Conservation (phyloP, 139 green algal species). For the Chlorella sp. region DNA sequence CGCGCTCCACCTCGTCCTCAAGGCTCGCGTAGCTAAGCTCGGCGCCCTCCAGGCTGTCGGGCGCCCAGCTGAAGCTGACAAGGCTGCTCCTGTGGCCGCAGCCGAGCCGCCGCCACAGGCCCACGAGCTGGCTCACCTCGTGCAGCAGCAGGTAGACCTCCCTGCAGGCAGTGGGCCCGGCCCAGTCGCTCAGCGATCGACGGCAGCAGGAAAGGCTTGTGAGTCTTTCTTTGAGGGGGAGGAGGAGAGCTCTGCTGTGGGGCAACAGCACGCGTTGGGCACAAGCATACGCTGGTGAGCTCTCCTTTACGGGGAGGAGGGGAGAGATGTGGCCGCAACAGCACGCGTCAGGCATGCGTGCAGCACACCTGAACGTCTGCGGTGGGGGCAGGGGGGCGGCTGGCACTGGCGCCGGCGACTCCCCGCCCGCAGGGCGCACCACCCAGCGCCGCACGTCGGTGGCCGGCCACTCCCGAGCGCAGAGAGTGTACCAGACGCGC, state of each 20-base stretch:
- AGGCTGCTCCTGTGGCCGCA: conserved; percentile 23
- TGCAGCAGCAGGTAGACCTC: conserved; percentile 30
- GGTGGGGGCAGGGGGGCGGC: conserved; percentile 4
- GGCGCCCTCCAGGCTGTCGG: conserved; percentile 7
- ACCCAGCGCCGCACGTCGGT: conserved; percentile 31
- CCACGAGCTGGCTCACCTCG: conserved; percentile 2
- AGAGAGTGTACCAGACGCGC: conserved; percentile 32
- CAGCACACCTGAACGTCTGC: conserved; percentile 4
- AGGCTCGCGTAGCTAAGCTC: conserved; percentile 11
- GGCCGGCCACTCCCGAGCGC: conserved; percentile 11
- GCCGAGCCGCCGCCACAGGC: conserved; percentile 37
- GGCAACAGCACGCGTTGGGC: neutral
- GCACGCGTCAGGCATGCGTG: neutral
- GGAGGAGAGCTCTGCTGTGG: neutral
- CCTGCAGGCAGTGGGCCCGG: neutral
- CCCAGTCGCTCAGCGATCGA: neutral
- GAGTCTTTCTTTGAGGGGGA: neutral
- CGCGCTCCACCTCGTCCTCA: neutral
- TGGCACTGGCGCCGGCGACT: neutral
- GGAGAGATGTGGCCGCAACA: neutral
- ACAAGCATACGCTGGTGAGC: neutral
- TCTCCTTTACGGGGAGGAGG: neutral
- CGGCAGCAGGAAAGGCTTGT: neutral
- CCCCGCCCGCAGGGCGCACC: neutral
- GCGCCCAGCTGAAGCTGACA: conserved; percentile 23